Conservation (phyloP, 192 early-diverging fungal species). For the Linderina pennispora region DNA sequence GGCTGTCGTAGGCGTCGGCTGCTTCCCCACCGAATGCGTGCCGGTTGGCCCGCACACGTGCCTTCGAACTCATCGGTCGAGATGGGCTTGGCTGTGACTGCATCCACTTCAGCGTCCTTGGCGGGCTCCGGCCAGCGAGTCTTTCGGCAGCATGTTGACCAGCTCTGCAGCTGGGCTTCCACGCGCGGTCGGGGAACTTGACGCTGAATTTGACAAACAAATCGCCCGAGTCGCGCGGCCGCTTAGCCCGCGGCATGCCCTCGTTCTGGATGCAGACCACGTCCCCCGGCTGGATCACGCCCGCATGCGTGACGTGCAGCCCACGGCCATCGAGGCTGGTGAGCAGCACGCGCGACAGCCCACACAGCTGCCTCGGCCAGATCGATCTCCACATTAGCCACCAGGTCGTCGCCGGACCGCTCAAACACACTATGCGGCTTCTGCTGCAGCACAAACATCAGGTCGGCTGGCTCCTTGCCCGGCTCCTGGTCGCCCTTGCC, state of each 20-base stretch:
- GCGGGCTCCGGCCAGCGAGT: conserved; percentile 3
- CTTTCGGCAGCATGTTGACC: conserved; percentile 6
- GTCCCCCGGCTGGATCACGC: conserved; percentile 81
- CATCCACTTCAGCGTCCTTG: not conserved
- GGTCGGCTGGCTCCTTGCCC: conserved; percentile 82
- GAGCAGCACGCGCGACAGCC: conserved; percentile 74
- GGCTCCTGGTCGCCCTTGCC: conserved; percentile 97
- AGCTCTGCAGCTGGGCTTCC: conserved; percentile 26
- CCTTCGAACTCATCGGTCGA: not conserved
- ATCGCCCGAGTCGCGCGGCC: conserved; percentile 73
- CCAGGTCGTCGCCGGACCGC: conserved; percentile 75
- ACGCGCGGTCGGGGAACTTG: conserved; percentile 64
- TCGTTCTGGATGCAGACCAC: conserved; percentile 79
- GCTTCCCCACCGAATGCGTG: not conserved
- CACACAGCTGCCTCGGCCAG: conserved; percentile 88
- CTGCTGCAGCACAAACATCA: conserved; percentile 87
- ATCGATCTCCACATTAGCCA: conserved; percentile 72
- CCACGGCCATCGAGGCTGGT: conserved; percentile 85
- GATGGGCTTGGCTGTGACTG: not conserved
- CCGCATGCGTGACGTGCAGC: conserved; percentile 75
- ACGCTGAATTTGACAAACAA: conserved; percentile 84
- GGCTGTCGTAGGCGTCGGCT: conserved; percentile 1
- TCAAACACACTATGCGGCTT: conserved; percentile 74
- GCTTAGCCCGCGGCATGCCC: conserved; percentile 86
- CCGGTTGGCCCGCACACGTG: not conserved